Evolutionary conservation across 2,329 filamentous ascomycete genomes (phyloP).

Genomic region (Ophidiomyces ophidiicola): DNA sequence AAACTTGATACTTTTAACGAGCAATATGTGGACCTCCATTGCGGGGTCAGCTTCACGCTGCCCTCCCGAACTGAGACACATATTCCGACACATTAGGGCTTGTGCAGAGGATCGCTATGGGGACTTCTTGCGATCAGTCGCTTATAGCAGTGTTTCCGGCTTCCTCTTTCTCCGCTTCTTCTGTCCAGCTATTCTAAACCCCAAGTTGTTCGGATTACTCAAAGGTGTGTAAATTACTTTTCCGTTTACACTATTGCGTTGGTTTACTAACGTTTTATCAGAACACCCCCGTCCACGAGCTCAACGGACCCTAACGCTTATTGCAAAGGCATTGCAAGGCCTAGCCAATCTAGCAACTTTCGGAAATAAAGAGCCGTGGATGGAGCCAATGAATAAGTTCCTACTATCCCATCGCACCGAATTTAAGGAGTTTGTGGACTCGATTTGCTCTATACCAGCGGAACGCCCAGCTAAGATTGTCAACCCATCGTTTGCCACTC

Average conservation of each 20-base stretch:
- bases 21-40: conserved; percentile 76
- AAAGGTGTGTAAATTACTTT: conserved; percentile 40
- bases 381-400: conserved; percentile 96
- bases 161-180: conserved; percentile 93
- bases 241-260: not conserved
- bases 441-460: conserved; percentile 68
- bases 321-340: conserved; percentile 84
- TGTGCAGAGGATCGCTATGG: conserved; percentile 92
- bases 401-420: conserved; percentile 60
- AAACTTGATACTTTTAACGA: conserved; percentile 61
- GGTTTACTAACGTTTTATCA: conserved; percentile 19
- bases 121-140: conserved; percentile 76
- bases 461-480: conserved; percentile 53
- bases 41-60: conserved; percentile 59
- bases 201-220: conserved; percentile 80
- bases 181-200: conserved; percentile 89
- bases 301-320: conserved; percentile 77
- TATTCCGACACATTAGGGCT: conserved; percentile 81
- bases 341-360: conserved; percentile 84
- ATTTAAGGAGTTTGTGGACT: conserved; percentile 79
- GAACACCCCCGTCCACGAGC: conserved; percentile 75
- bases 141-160: conserved; percentile 87
- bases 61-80: conserved; percentile 67
- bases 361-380: conserved; percentile 93
- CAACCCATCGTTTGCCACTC: conserved; percentile 81